Base-by-base conservation (phyloP, 1,284 basidiomycete species). In the Ganoderma meredithae region DNA sequence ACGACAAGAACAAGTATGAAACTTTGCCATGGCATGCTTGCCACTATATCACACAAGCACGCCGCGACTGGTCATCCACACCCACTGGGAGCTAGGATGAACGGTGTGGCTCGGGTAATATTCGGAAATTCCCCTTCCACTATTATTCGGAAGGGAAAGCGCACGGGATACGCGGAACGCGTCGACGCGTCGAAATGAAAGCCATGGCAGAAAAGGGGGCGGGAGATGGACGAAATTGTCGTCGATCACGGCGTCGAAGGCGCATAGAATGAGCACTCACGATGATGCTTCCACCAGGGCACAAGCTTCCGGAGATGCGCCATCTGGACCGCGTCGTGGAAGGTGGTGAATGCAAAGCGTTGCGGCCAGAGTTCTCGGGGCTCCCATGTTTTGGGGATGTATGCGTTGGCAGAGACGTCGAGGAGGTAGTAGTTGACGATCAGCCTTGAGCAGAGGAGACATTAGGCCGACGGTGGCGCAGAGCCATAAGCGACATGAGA, bases 391-490 rank as follows among this genome's bases (percentile, higher is more conserved):
- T 84, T 77, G 1, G 91, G 91, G 60, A 81, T 82, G 70, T 86
- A 85, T 22, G 73, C 81, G 6, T 77, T 78, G 1, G 76, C 73
- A 19, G 84, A 81, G 33, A 84, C 74, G 75, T 88, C 83, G 77
- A 82, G 82, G 36, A 92, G 83, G 75, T 87, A 86, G 75, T 85
- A 82, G 0, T 88, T 90, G 3, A 87, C 85, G 79, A 93, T 88
- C 66, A 87, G 79, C 72, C 90, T 92, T 22, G 40, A 41, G 39
- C 41, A 80, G 27, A 69, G 60, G 63, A 56, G 66, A 63, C 61
- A 66, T 65, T 73, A 62, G 73, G 71, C 66, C 52, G 67, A 64
- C 69, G 69, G 74, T 74, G 73, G 75, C 78, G 75, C 73, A 73
- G 64, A 61, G 27, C 62, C 65, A 44, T 61, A 69, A 63, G 47